Evolutionary conservation across 176 grass and related monocot genomes (phyloP), one percentile per base, ranked within the genome.

Genomic region (Bolboschoenus planiculmis): DNA sequence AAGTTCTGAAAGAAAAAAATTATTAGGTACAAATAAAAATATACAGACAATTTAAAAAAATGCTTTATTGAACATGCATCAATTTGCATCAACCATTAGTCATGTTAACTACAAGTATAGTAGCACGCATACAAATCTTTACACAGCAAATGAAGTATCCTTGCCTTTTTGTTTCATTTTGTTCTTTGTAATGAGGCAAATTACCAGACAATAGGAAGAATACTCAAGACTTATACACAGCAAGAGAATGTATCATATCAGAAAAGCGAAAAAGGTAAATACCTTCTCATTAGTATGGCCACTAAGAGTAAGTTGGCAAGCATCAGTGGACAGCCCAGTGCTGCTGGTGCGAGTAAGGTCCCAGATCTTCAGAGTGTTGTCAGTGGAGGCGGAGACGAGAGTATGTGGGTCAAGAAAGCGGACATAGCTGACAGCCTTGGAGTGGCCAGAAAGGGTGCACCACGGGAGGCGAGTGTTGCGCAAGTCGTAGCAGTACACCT

Each of bases 221-320:
- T 78, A 55, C 48, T 20, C 40, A 16, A 29, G 10, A 3, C 47
- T 76, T 43, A 7, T 10, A 31, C 54, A 61, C 50, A 88, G 77
- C 18, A 51, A 57, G 26, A 87, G 10, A 43, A 18, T 11, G 11
- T 37, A 63, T 67, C 29, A 80, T 46, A 24, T 18, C 15, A 82
- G 86, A 75, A 18, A 61, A 55, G n/a, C 7, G 16, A 30, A 54
- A 40, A 66, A 66, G 50, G 9, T n/a, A 57, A 27, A 65, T 71
- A 97, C 94, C 92, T 99, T 99, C 85, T 99, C 97, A 36, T 99
- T 96, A 75, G 93, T 92, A 87, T 99, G 97, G 56, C 97, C 97
- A 31, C 72, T 87, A 72, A 99, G 83, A 16, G 93, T 96, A 79
- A 91, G 78, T 63, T 80, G 86, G 77, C 93, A 99, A 30, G 93